These are phyloP conservation scores for Hygrophila difformis DNA, from an alignment of 257 asterid species.

Conservation along the genomic window DNA sequence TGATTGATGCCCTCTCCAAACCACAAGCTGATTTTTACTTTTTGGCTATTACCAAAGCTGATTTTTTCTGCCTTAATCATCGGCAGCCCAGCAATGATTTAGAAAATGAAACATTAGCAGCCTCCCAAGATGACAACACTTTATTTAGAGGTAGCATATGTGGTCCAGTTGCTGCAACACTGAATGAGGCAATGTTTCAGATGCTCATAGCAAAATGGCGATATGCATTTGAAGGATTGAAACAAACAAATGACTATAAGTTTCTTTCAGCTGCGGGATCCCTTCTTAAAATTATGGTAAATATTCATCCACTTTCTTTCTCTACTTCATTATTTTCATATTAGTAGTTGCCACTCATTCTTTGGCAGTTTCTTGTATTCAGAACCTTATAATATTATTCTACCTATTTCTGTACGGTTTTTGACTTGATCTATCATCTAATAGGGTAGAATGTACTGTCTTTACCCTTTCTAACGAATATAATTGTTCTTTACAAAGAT, in stretches of 20 bases:
- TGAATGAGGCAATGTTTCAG: constrained; percentile 77
- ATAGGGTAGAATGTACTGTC: too few relatives aligned
- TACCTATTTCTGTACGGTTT: too few relatives aligned
- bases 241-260: constrained; percentile 74
- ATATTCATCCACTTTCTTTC: constrained; percentile 16
- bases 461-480: constrained; percentile 22
- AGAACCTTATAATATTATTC: neutral
- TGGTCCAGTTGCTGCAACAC: constrained; percentile 87
- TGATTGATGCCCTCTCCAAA: constrained; percentile 10
- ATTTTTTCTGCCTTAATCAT: constrained; percentile 16
- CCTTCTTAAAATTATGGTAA: constrained; percentile 80
- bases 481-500: constrained; percentile 47
- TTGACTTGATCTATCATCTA: too few relatives aligned
- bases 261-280: constrained; percentile 92
- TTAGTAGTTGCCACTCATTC: constrained; percentile 1
- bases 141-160: constrained; percentile 66
- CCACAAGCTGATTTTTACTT: neutral
- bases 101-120: constrained; percentile 34
- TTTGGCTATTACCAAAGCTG: constrained; percentile 7
- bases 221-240: constrained; percentile 62
- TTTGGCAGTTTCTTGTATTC: constrained; percentile 4
- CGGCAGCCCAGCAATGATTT: constrained; percentile 44
- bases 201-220: constrained; percentile 86
- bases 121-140: constrained; percentile 30
- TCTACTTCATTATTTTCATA: constrained; percentile 12